phyloP scores from a whole-genome alignment of 345 rosid genomes.

The Eucalyptus rudis region DNA sequence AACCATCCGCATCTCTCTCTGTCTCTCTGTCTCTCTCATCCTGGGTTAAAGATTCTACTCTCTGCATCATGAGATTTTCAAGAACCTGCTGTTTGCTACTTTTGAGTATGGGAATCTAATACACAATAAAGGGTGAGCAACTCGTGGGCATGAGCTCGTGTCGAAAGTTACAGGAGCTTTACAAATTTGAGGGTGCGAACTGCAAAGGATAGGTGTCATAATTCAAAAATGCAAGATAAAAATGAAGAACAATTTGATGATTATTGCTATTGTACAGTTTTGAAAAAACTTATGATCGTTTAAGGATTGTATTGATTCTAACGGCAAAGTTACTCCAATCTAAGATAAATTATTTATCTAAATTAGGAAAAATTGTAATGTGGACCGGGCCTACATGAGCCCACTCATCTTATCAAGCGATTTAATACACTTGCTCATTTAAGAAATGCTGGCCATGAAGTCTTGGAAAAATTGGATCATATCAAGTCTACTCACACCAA shows the following conservation, averaged over 20 bases:
- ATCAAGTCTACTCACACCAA: neutral
- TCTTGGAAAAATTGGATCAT: neutral
- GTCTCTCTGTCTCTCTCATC: neutral
- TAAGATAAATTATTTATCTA: neutral
- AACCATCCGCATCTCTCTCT: neutral
- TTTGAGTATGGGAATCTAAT: neutral
- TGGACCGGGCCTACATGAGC: neutral
- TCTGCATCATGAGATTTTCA: neutral
- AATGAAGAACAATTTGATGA: neutral
- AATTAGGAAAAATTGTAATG: neutral
- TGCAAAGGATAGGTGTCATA: neutral
- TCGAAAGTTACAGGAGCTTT: neutral
- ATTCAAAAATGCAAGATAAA: neutral
- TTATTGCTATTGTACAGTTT: neutral
- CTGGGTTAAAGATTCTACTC: neutral
- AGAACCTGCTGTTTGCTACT: neutral
- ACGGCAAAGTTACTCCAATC: neutral
- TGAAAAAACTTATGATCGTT: neutral
- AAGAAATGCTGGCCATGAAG: neutral
- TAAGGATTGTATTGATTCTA: neutral
- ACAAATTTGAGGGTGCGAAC: neutral
- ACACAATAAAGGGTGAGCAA: neutral
- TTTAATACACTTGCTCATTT: neutral
- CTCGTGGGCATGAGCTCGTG: neutral
- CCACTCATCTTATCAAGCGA: neutral